Conservation (phyloP, 257 asterid genomes). For the Ehretia macrophylla region DNA sequence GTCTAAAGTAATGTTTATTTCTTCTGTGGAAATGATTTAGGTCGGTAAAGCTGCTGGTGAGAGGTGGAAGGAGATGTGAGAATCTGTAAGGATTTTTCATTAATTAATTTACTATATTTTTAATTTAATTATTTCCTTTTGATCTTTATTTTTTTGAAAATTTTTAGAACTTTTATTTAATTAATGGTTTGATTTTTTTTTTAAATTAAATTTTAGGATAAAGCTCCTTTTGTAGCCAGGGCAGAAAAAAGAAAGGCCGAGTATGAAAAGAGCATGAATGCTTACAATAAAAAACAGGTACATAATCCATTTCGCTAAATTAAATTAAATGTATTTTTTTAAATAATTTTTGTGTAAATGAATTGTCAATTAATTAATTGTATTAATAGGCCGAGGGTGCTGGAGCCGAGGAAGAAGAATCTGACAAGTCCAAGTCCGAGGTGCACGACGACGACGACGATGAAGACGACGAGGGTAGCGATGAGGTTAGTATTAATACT, state of each 20-base stretch:
- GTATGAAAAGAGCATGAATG: conserved; percentile 58
- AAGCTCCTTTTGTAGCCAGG: conserved; percentile 68
- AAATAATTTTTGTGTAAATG: neutral
- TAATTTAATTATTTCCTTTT: neutral
- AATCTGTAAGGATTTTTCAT: conserved; percentile 38
- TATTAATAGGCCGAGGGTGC: conserved; percentile 14
- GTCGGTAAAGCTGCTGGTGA: conserved; percentile 96
- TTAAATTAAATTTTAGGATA: conserved; percentile 35
- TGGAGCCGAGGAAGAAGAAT: conserved; percentile 26
- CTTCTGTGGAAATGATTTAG: conserved; percentile 14
- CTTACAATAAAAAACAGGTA: conserved; percentile 66
- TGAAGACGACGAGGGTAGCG: conserved; percentile 29
- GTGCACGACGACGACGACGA: conserved; percentile 30
- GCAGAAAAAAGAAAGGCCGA: conserved; percentile 77
- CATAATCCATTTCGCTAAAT: neutral
- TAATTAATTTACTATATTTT: neutral
- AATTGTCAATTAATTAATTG: neutral
- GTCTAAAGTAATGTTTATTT: neutral
- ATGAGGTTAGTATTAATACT: conserved; percentile 16
- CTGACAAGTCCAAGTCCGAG: conserved; percentile 32
- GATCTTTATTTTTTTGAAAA: neutral
- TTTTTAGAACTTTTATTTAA: too few relatives aligned
- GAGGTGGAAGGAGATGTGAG: conserved; percentile 70
- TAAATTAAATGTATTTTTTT: neutral
- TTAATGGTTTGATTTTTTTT: too few relatives aligned